Conservation (phyloP, 2,329 filamentous ascomycete genomes). For the Thielaviopsis euricoi region DNA sequence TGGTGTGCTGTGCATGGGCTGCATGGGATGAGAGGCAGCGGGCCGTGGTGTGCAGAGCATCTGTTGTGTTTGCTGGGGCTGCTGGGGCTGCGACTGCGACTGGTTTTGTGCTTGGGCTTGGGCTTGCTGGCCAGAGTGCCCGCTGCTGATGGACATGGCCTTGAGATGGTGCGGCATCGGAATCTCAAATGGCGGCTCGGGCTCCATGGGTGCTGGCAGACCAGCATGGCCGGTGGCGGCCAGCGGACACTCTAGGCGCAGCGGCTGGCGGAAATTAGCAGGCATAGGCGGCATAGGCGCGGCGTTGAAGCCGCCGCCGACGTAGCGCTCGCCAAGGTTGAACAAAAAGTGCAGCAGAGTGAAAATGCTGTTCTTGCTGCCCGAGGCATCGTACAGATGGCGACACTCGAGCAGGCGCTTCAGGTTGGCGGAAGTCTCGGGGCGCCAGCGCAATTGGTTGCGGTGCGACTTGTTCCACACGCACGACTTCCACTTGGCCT, state of each 20-base stretch:
- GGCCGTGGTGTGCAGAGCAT: slow-evolving; percentile 6
- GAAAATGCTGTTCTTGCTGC: slow-evolving; percentile 5
- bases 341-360: slow-evolving; percentile 27
- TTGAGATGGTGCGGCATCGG: neutral
- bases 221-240: slow-evolving; percentile 7
- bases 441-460: slow-evolving; percentile 24
- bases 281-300: slow-evolving; percentile 14
- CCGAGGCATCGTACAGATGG: slow-evolving; percentile 25
- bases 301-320: slow-evolving; percentile 22
- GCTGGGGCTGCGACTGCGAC: slow-evolving; percentile 1
- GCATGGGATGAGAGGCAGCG: slow-evolving; percentile 9
- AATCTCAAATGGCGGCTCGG: slow-evolving; percentile 6
- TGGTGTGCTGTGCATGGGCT: neutral
- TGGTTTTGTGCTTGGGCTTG: neutral
- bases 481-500: slow-evolving; percentile 28
- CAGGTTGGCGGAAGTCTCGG: slow-evolving; percentile 26
- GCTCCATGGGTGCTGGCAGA: slow-evolving; percentile 1
- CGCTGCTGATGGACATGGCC: neutral
- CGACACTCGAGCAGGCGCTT: slow-evolving; percentile 29
- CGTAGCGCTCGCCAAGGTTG: slow-evolving; percentile 23
- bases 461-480: slow-evolving; percentile 29
- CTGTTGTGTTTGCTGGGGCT: slow-evolving; percentile 6
- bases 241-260: slow-evolving; percentile 13
- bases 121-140: neutral
- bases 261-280: slow-evolving; percentile 12